Evolutionary conservation across 495 filamentous ascomycete species (phyloP), one percentile per base, ranked within the genome.

Genomic region (Talaromyces nanjingensis): DNA sequence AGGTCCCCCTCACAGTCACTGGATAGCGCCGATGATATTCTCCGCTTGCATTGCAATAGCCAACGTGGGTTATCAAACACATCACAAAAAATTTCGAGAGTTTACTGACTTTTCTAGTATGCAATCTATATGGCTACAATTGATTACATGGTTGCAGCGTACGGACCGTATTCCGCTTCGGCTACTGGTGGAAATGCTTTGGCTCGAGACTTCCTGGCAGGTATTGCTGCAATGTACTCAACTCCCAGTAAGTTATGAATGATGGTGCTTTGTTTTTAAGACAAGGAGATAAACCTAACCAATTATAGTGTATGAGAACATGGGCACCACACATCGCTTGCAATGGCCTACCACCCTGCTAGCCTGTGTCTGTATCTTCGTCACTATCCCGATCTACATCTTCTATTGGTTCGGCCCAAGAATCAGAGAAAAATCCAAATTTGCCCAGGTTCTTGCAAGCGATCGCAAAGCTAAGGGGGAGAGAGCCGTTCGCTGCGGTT

Each of bases 121-220:
- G 73, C 77, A 64, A 86, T 87, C 65, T 87, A 87, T 72, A 88
- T 89, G 86, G 86, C 86, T 20, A 89, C 88, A 0, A 88, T 90
- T 66, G 88, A 91, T 69, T 91, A 91, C 73, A 90, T 89, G 86
- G 82, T 90, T 29, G 83, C 80, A 60, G 82, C 86, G 3, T 90
- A 91, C 69, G 88, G 88, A 0, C 85, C 84, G 4, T 90, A 89
- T 71, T 83, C 87, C 6, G 86, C 88, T 4, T 90, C 88, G 0
- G 88, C 88, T 0, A 90, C 88, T 4, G 88, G 87, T 22, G 84
- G 85, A 4, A 87, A 87, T 66, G 84, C 78, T 5, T 66, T 75
- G 8, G 71, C 75, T 3, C 67, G 75, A 2, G 75, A 77, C 59
- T 71, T 77, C 49, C 68, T 77, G 1, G 72, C 74, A 0, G 75